phyloP scores from a whole-genome alignment of 2,329 filamentous ascomycete species.

The Fusarium cyanostomum region DNA sequence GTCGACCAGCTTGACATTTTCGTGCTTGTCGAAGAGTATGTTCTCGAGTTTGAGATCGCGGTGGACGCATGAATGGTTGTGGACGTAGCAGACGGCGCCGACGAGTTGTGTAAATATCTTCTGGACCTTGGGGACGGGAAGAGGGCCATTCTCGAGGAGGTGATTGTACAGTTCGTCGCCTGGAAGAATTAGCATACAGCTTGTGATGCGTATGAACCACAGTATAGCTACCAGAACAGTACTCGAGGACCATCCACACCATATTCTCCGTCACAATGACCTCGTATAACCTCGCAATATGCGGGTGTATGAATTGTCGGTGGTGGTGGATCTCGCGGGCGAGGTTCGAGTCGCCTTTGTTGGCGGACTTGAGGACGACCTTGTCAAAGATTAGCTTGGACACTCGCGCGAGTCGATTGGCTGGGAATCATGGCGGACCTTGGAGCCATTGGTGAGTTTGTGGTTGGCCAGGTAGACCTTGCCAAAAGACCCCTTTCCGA shows the following conservation, averaged over 20 bases:
- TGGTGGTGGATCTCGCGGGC: constrained; percentile 98
- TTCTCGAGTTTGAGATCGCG: constrained; percentile 92
- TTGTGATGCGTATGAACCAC: background rate
- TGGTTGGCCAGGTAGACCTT: constrained; percentile 97
- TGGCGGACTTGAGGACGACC: constrained; percentile 98
- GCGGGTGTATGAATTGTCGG: constrained; percentile 95
- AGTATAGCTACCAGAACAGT: constrained; percentile 77
- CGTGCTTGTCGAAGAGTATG: constrained; percentile 93
- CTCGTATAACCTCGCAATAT: constrained; percentile 96
- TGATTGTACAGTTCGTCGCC: constrained; percentile 98
- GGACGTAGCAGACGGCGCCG: constrained; percentile 93
- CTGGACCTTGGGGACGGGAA: constrained; percentile 87
- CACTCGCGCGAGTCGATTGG: background rate
- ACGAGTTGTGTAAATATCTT: constrained; percentile 96
- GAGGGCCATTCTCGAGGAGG: constrained; percentile 84
- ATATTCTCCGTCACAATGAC: constrained; percentile 95
- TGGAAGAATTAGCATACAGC: constrained; percentile 51
- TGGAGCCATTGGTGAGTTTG: constrained; percentile 98
- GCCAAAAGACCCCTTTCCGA: constrained; percentile 97
- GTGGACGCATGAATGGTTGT: constrained; percentile 94
- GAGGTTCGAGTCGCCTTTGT: constrained; percentile 94
- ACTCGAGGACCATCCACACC: constrained; percentile 97
- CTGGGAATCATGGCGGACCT: constrained; percentile 63
- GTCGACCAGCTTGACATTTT: constrained; percentile 97
- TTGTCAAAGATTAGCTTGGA: constrained; percentile 49